Base-by-base conservation (phyloP, 352 stramenopile species). In the Thalassiosira livingstoniorum region DNA sequence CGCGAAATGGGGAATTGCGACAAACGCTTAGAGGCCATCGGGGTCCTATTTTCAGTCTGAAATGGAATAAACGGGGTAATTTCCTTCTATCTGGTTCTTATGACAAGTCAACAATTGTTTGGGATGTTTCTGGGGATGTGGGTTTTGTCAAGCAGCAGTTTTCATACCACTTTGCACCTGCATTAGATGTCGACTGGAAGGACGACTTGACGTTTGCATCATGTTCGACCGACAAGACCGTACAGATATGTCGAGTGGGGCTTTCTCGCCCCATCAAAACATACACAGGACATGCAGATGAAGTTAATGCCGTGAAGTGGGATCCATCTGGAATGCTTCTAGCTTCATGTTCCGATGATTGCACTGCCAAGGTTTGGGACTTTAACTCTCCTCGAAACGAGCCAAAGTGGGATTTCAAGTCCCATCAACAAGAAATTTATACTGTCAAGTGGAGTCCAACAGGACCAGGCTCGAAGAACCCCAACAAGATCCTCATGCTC, bases 301-400 rank as follows among this genome's bases (percentile, higher is more conserved):
- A 98, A 83, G 98, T 99, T 55, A 99, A 99, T 87, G 97, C 97
- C 37, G 97, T 99, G 55, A 98, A 98, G 78, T 99, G 97, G 98
- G 96, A 98, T 89, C 96, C 97, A 7, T 97, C 94, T 2, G 96
- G 97, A 0, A 92, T 87, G 4, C 87, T 98, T 29, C 91, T 99
- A 31, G 97, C 97, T 4, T 98, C 96, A 43, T 99, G 97, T 86
- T 99, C 97, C 1, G 98, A 99, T 82, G 98, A 99, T 90, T 97
- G 95, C 79, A 98, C 97, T 29, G 97, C 98, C 47, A 99, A 99
- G 89, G 95, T 99, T 10, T 99, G 97, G 97, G 95, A 98, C 80
- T 92, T 94, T 4, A 78, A 80, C 39, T 89, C 77, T 53, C 66
- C 84, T 53, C 76, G 83, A 65, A 83, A 79, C 83, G 75, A 87